Evolutionary conservation across 2,329 filamentous ascomycete species (phyloP).

Genomic region (Ciborinia camelliae): DNA sequence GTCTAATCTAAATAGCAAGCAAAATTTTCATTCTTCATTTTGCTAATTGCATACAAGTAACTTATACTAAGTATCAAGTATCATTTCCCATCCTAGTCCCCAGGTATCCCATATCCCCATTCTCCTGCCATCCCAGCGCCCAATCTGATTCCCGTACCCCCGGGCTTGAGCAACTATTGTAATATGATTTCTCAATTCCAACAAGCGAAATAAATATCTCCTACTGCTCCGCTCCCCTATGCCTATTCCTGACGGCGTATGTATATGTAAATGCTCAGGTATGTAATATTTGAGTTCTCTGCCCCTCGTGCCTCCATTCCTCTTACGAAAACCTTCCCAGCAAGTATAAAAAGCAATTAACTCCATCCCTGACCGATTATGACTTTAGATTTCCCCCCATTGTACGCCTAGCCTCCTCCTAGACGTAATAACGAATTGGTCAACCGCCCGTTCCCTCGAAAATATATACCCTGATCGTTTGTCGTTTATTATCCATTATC

Average conservation of each 20-base stretch:
- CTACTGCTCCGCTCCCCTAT: background rate
- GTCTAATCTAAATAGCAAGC: background rate
- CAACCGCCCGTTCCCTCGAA: background rate
- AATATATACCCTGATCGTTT: background rate
- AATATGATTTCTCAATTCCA: background rate
- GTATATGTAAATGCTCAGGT: background rate
- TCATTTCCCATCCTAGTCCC: too few species aligned
- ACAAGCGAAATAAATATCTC: background rate
- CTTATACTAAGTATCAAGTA: background rate
- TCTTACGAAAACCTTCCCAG: background rate
- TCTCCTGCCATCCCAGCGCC: too few species aligned
- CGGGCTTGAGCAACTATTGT: background rate
- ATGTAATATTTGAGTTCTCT: background rate
- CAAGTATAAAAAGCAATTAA: conserved; percentile 5
- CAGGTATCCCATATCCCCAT: too few species aligned
- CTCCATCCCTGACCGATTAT: background rate
- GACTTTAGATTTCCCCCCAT: background rate
- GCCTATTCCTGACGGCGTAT: background rate
- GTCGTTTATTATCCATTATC: conserved; percentile 7
- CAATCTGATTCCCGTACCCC: too few species aligned
- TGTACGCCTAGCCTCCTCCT: background rate
- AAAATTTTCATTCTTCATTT: background rate
- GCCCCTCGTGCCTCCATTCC: background rate
- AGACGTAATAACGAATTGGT: background rate
- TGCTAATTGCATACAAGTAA: background rate